A percentile compares a stretch with the other conserved stretches of the same genome.
phyloP scores from a whole-genome alignment of 192 early-diverging fungal genomes.

The Spizellomyces sp. region DNA sequence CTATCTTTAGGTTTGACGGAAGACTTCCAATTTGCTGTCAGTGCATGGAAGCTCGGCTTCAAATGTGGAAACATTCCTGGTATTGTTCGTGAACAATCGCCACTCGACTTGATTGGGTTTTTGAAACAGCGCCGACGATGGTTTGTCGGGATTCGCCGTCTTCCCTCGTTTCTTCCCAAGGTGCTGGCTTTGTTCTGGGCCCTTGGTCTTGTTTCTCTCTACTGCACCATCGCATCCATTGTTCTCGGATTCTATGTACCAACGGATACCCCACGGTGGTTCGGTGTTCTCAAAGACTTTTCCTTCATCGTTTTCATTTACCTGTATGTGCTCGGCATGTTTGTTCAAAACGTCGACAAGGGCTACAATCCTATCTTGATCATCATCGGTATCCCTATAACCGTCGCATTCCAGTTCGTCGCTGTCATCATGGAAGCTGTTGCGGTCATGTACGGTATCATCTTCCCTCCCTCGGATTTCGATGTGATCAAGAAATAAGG shows the following conservation, averaged over 20 bases:
- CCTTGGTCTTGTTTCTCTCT: slow-evolving; percentile 49
- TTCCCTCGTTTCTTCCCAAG: slow-evolving; percentile 54
- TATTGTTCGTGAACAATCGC: slow-evolving; percentile 58
- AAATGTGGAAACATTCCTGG: slow-evolving; percentile 51
- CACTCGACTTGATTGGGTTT: slow-evolving; percentile 53
- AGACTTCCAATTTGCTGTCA: slow-evolving; percentile 59
- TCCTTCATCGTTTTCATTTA: slow-evolving; percentile 54
- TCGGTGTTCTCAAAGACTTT: slow-evolving; percentile 57
- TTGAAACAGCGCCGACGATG: slow-evolving; percentile 63
- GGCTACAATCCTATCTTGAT: slow-evolving; percentile 44
- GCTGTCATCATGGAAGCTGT: slow-evolving; percentile 51
- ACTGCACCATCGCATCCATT: slow-evolving; percentile 48
- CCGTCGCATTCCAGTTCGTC: slow-evolving; percentile 51
- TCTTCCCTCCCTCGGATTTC: slow-evolving; percentile 54
- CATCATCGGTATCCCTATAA: slow-evolving; percentile 45
- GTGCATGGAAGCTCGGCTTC: slow-evolving; percentile 56
- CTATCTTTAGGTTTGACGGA: slow-evolving; percentile 49
- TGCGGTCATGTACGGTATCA: slow-evolving; percentile 57
- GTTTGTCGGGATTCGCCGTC: slow-evolving; percentile 61
- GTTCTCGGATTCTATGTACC: slow-evolving; percentile 43
- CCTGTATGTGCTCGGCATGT: slow-evolving; percentile 54
- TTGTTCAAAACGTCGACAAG: slow-evolving; percentile 57
- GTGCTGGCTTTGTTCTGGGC: slow-evolving; percentile 60
- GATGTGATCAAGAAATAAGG: slow-evolving; percentile 62
- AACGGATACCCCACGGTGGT: slow-evolving; percentile 53